Evolutionary conservation across 2,329 filamentous ascomycete species (phyloP), one percentile per base, ranked within the genome.

Genomic region (Plectosphaerella sp.): DNA sequence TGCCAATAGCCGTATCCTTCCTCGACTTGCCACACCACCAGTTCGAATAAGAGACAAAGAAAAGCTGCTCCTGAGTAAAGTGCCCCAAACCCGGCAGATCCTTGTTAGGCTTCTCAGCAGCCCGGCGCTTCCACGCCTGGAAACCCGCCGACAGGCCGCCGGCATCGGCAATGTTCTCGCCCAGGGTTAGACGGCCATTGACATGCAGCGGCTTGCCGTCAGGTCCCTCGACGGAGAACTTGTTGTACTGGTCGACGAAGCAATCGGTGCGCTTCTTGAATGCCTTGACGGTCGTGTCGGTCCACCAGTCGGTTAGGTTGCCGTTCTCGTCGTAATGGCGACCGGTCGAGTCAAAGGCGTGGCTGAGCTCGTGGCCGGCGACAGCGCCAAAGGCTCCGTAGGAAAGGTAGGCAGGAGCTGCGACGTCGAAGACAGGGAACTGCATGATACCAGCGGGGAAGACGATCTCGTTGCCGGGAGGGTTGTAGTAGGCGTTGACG

Each of bases 381-480:
- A 88, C 78, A 1, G 81, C 77, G 1, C 85, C 86, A 62, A 89
- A 86, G 1, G 80, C 82, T n/a, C 85, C 86, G 62, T 88, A 90
- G 10, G 78, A 78, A 37, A 89, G 68, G 58, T 88, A 89, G 22
- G 79, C 69, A 0, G 86, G 86, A 1, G 86, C 74, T 5, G 77
- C 69, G 11, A 80, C 76, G 53, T 86, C 80, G 60, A 88, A 89
- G 2, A 84, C 72, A 0, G 86, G 85, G 3, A 80, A 79, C 62
- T 89, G 86, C 78, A 87, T 83, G 52, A 88, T 86, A 0, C 83
- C 86, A 1, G 84, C 84, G 1, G 83, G 83, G 63, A 89, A 86
- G 4, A 84, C 80, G 45, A 89, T 88, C 60, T 84, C 80, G 59
- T 89, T 88, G n/a, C 78, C 77, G 0, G 77, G 74, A 25, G 78